Percentiles rank a stretch among this genome's conserved stretches.
Conservation (phyloP, 2,329 filamentous ascomycete species). For the Samsoniella hepiali region DNA sequence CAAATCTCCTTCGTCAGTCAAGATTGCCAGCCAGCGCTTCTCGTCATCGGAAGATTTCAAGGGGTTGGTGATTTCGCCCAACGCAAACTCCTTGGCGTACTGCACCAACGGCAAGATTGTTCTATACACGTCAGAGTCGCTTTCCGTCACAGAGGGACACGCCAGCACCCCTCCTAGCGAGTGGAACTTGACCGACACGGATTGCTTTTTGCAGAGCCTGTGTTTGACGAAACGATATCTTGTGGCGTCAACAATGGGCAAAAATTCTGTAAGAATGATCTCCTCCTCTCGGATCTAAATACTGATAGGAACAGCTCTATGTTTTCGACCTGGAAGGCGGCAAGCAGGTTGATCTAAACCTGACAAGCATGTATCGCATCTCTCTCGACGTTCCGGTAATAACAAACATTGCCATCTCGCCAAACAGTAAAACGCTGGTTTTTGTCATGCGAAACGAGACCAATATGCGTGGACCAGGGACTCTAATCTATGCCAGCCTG, state of each 20-base stretch:
- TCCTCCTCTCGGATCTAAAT: neutral
- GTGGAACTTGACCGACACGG: constrained; percentile 18
- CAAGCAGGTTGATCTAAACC: constrained; percentile 20
- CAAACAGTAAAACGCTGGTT: constrained; percentile 22
- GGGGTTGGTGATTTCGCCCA: constrained; percentile 29
- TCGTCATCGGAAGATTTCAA: constrained; percentile 24
- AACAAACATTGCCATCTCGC: constrained; percentile 22
- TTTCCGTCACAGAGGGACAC: constrained; percentile 11
- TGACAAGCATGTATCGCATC: constrained; percentile 21
- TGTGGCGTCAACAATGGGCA: constrained; percentile 25
- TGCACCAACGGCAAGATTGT: constrained; percentile 30
- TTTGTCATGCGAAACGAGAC: constrained; percentile 23
- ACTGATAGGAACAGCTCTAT: constrained; percentile 21
- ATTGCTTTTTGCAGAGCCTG: constrained; percentile 25
- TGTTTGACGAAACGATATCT: constrained; percentile 23
- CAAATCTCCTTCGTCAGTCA: neutral
- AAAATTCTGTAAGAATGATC: constrained; percentile 20
- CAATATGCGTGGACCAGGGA: neutral
- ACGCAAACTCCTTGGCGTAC: constrained; percentile 27
- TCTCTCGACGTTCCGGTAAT: constrained; percentile 22
- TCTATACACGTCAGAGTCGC: constrained; percentile 27
- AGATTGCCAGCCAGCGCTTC: constrained; percentile 14
- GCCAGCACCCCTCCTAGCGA: constrained; percentile 14
- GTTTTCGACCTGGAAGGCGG: constrained; percentile 26
- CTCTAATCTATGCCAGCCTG: neutral